Conservation (phyloP, 139 green algal genomes). For the Ulvella scutata region DNA sequence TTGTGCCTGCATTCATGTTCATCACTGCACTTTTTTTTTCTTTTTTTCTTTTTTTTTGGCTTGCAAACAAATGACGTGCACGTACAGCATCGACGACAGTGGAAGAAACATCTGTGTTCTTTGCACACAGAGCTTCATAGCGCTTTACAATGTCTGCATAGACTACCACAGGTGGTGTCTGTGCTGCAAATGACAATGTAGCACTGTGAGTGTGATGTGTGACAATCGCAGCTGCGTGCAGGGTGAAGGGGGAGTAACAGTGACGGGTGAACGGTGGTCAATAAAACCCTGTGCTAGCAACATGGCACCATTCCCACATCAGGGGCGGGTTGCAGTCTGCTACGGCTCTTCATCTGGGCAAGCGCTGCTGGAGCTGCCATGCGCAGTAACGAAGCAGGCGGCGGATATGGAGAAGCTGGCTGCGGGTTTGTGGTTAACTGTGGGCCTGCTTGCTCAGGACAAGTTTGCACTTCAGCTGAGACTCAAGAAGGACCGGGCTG, state of each 20-base stretch:
- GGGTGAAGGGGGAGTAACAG: background rate
- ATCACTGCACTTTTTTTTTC: no score
- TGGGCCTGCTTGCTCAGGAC: constrained; percentile 20
- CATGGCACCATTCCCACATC: background rate
- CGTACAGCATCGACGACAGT: no score
- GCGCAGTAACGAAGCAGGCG: background rate
- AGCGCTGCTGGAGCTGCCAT: background rate
- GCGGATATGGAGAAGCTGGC: constrained; percentile 13
- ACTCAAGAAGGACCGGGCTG: constrained; percentile 14
- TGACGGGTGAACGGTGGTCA: background rate
- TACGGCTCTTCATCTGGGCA: background rate
- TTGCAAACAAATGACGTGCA: no score
- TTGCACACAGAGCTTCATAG: no score
- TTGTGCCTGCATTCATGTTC: no score
- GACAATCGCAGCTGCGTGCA: background rate
- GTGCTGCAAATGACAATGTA: no score
- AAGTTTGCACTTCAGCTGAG: constrained; percentile 34
- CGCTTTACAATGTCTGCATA: no score
- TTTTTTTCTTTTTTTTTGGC: no score
- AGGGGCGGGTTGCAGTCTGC: background rate
- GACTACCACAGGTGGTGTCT: no score
- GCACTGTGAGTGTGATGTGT: background rate
- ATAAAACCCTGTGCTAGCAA: background rate
- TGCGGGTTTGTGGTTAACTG: constrained; percentile 24
- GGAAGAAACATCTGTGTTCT: no score